phyloP scores from a whole-genome alignment of 331 rosid species.

The Acacia pycnantha region DNA sequence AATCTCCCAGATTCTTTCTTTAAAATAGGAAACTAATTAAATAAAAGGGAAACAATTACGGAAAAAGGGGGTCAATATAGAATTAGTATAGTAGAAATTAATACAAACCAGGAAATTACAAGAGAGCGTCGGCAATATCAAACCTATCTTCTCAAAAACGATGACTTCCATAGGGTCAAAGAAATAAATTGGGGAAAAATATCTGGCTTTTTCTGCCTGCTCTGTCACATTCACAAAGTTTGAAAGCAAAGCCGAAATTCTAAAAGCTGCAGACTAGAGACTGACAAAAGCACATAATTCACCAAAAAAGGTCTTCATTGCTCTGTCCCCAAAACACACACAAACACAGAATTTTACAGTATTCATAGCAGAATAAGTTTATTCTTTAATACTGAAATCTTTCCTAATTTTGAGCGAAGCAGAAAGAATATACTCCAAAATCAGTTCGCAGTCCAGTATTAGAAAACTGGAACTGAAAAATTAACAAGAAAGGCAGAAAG shows the following conservation, averaged over 20 bases:
- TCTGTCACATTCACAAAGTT: neutral
- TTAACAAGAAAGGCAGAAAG: neutral
- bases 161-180: neutral
- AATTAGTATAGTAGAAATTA: neutral
- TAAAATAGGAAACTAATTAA: neutral
- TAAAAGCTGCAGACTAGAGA: neutral
- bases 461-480: neutral
- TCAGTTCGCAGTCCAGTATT: neutral
- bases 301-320: neutral
- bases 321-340: neutral
- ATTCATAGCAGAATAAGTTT: neutral
- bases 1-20: constrained; percentile 8
- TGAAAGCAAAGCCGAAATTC: neutral
- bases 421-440: neutral
- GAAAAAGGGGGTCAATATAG: neutral
- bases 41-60: neutral
- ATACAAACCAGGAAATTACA: neutral
- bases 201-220: neutral
- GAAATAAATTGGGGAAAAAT: constrained; percentile 9
- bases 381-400: neutral
- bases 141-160: neutral
- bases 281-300: neutral
- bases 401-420: neutral
- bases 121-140: constrained; percentile 1
- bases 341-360: neutral